phyloP scores from a whole-genome alignment of 768 basidiomycete genomes.

The Boletus sp. region DNA sequence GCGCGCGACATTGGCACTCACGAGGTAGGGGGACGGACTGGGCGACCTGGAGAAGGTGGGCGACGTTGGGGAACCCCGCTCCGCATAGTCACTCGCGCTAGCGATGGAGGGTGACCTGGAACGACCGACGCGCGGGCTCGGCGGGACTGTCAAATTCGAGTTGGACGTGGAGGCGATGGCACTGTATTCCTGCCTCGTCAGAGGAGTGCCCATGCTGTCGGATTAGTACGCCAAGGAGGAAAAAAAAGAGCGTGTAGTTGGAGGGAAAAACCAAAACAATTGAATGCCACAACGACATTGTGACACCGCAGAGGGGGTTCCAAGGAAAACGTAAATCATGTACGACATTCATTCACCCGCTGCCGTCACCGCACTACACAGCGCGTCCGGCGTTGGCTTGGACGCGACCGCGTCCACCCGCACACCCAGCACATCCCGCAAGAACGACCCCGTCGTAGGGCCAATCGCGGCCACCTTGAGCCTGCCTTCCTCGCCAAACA shows the following conservation, averaged over 20 bases:
- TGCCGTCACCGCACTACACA: constrained; percentile 35
- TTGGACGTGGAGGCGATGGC: constrained; percentile 25
- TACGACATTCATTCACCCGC: constrained; percentile 3
- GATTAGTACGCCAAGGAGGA: neutral
- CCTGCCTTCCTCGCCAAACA: constrained; percentile 35
- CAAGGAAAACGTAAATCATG: constrained; percentile 10
- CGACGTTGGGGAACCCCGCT: constrained; percentile 14
- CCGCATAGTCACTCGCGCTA: constrained; percentile 17
- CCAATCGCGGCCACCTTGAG: constrained; percentile 63
- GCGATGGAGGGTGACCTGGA: constrained; percentile 21
- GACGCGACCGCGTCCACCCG: constrained; percentile 53
- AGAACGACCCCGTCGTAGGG: constrained; percentile 56
- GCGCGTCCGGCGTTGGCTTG: constrained; percentile 55
- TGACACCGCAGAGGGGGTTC: too few relatives aligned
- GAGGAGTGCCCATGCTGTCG: constrained; percentile 27
- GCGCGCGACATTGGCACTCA: constrained; percentile 7
- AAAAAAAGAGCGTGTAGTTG: constrained; percentile 24
- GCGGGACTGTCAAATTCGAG: constrained; percentile 18
- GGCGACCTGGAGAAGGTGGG: constrained; percentile 17
- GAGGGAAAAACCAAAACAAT: neutral
- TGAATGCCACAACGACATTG: too few relatives aligned
- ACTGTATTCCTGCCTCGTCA: constrained; percentile 27
- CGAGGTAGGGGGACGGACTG: constrained; percentile 29
- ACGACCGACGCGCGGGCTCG: constrained; percentile 12
- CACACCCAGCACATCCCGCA: constrained; percentile 45